Evolutionary conservation across 2,329 filamentous ascomycete genomes (phyloP), one percentile per base, ranked within the genome.

Genomic region (Cylindrodendrum hubeiense): DNA sequence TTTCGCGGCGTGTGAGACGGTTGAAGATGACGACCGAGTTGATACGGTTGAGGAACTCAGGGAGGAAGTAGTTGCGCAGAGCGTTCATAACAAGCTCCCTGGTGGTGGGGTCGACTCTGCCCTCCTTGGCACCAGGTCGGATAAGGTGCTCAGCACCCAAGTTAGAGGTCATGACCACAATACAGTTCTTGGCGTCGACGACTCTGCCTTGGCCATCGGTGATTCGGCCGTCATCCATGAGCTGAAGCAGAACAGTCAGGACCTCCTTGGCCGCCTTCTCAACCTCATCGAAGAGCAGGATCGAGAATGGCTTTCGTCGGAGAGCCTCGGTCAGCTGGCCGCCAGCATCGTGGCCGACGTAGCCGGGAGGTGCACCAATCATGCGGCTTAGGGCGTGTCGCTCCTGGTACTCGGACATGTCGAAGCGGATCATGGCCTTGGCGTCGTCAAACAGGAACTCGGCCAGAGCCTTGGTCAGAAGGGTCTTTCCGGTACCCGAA

Each of bases 331-430:
- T 99, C 58, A 99, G 89, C 79, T 99, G 96, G 57, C 96, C 96
- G 73, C 96, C 96, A 33, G 96, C 90, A 76, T 99, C 96, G 78
- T 99, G 95, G 17, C 96, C 96, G 65, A 99, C 95, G 72, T 99
- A 99, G 69, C 96, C 96, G 5, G 96, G 96, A 21, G 96, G 96
- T 21, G 96, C 95, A 78, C 96, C 96, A 73, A 99, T 99, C 94
- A 99, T 98, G 66, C 96, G 90, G 78, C 94, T 97, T 15, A 99
- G 88, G 1, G 95, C 92, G 79, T 99, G 96, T 5, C 95, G 91
- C 81, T 99, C 96, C 81, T 99, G 97, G 80, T 99, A 99, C 81
- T 99, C 96, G 5, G 95, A 98, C 96, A 99, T 99, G 79, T 99
- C 96, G 83, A 99, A 97, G 41, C 96, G 92, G 74, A 99, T 97